phyloP scores from a whole-genome alignment of 768 basidiomycete species.

The Suillus subluteus region DNA sequence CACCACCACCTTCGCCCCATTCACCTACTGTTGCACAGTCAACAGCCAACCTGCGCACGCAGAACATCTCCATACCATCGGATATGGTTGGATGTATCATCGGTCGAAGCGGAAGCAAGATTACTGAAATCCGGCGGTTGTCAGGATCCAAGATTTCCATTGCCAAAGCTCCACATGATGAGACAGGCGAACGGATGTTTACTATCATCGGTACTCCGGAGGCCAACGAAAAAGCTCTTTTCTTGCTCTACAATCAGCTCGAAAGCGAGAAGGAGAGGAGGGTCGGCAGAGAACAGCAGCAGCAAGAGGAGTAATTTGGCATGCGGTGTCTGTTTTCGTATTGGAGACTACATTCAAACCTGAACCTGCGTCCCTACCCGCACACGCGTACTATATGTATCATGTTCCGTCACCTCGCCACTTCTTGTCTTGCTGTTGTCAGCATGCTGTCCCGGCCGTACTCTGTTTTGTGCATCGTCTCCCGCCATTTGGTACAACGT shows the following conservation, averaged over 20 bases:
- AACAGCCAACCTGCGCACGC: constrained; percentile 87
- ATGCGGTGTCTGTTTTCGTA: constrained; percentile 6
- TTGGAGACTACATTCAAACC: constrained; percentile 13
- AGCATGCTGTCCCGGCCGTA: constrained; percentile 15
- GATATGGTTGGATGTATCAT: constrained; percentile 99
- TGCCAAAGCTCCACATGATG: constrained; percentile 98
- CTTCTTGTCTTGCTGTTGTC: constrained; percentile 33
- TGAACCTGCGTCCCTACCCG: constrained; percentile 12
- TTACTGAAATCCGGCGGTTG: constrained; percentile 97
- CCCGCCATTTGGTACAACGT: constrained; percentile 17
- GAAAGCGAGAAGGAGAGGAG: constrained; percentile 96
- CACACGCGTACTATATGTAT: constrained; percentile 14
- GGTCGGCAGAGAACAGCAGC: constrained; percentile 81
- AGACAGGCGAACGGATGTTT: constrained; percentile 99
- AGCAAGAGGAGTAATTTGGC: constrained; percentile 55
- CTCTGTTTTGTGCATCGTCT: constrained; percentile 16
- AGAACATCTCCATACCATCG: constrained; percentile 98
- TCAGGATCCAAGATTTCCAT: constrained; percentile 98
- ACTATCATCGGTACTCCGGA: constrained; percentile 96
- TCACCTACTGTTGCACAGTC: constrained; percentile 56
- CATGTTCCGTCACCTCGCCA: constrained; percentile 29
- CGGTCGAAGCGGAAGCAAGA: constrained; percentile 96
- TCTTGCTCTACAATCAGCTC: constrained; percentile 94
- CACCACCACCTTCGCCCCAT: constrained; percentile 40
- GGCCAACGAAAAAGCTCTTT: constrained; percentile 97